Evolutionary conservation across 371 early-diverging fungal genomes (phyloP), one percentile per base, ranked within the genome.

Genomic region (Mucor mucedo): DNA sequence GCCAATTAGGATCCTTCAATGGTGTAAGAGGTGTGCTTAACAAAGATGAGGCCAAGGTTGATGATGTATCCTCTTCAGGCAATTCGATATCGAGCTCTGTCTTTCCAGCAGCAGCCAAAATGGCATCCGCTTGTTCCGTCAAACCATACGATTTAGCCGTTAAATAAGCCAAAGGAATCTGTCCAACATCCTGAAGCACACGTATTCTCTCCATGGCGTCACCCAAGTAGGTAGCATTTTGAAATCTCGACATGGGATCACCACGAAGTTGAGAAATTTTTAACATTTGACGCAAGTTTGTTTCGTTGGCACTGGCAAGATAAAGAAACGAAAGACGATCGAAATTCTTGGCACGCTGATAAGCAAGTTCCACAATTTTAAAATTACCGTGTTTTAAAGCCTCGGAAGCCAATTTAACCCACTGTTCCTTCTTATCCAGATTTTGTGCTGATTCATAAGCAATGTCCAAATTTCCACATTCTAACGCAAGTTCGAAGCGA

Each of bases 401-500:
- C 69, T 94, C 96, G 50, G 78, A 77, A 52, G 91, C 92, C 11
- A 98, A 76, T 76, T 92, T 88, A 35, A 76, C 75, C 98, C 98
- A 98, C 68, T 86, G 89, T 32, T 93, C 95, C 29, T 91, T 89
- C 70, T 87, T 83, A 68, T 97, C 91, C 69, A 98, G 77, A 0
- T 85, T 71, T 69, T 94, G 91, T 53, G 97, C 97, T 4, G 93
- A 92, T 69, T 95, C 96, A 40, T 93, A 76, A 5, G 97, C 98
- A 54, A 94, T 92, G 49, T 95, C 92, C 48, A 98, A 73, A 71
- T 98, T 95, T 42, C 96, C 97, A 65, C 98, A 97, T 73, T 97
- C 96, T 29, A 98, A 68, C 8, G 97, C 98, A 39, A 99, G 86
- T 69, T 98, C 99, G 73, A 98, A 98, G 9, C 97, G 91, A 4